These are phyloP conservation scores for Mycocentrospora acerina DNA, from an alignment of 2,329 filamentous ascomycete genomes.

Conservation along the genomic window DNA sequence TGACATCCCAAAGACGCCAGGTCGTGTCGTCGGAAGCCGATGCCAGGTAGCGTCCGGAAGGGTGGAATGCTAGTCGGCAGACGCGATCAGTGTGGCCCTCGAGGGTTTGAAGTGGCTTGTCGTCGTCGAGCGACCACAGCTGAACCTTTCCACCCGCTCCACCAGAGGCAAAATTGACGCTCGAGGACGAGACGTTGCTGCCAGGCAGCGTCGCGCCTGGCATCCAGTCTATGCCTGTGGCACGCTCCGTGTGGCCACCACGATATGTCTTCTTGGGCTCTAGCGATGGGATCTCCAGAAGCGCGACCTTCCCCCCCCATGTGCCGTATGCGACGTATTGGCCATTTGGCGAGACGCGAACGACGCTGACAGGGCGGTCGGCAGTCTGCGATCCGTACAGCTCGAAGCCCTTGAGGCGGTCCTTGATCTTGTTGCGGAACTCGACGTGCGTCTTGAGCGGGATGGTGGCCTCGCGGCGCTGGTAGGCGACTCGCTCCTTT, in stretches of 20 bases:
- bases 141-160: slow-evolving; percentile 86
- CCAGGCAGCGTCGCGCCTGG: slow-evolving; percentile 76
- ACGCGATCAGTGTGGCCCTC: slow-evolving; percentile 84
- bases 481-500: slow-evolving; percentile 72
- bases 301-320: slow-evolving; percentile 85
- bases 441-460: slow-evolving; percentile 87
- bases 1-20: slow-evolving; percentile 94
- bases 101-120: slow-evolving; percentile 80
- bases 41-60: slow-evolving; percentile 83
- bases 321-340: slow-evolving; percentile 85
- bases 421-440: slow-evolving; percentile 86
- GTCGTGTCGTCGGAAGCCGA: slow-evolving; percentile 96
- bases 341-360: slow-evolving; percentile 83
- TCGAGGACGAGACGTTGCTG: slow-evolving; percentile 68
- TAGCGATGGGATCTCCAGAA: slow-evolving; percentile 81
- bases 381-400: slow-evolving; percentile 92
- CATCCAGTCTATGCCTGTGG: slow-evolving; percentile 89
- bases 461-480: slow-evolving; percentile 79
- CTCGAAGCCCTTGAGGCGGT: slow-evolving; percentile 78
- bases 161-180: slow-evolving; percentile 85
- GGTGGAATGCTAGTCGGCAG: slow-evolving; percentile 91
- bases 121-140: slow-evolving; percentile 84
- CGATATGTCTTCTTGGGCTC: slow-evolving; percentile 74
- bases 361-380: slow-evolving; percentile 88
- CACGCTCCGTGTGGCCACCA: slow-evolving; percentile 80